Conservation (phyloP, 176 grass and related monocot genomes). For the Olyra latifolia region DNA sequence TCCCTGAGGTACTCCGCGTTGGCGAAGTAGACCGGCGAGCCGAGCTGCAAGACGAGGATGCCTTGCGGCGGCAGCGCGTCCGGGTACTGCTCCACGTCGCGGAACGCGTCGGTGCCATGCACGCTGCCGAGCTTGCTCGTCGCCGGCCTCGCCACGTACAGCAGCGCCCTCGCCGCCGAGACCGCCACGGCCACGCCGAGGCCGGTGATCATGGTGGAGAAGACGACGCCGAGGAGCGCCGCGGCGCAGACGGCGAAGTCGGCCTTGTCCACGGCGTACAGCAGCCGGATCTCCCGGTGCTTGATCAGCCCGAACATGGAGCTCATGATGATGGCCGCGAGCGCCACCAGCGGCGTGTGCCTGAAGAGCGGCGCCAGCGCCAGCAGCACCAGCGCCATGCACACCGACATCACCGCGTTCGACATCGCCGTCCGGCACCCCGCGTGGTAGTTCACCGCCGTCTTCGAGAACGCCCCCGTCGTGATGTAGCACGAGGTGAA, state of each 20-base stretch:
- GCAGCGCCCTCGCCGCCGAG: conserved; percentile 49
- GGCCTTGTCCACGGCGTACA: conserved; percentile 55
- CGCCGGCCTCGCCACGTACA: conserved; percentile 54
- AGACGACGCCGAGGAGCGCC: conserved; percentile 44
- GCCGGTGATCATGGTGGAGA: conserved; percentile 59
- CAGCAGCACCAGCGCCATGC: conserved; percentile 60
- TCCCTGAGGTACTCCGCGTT: conserved; percentile 51
- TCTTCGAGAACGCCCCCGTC: conserved; percentile 64
- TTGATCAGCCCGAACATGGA: conserved; percentile 64
- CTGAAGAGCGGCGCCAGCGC: conserved; percentile 43
- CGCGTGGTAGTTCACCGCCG: conserved; percentile 58
- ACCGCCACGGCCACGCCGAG: conserved; percentile 40
- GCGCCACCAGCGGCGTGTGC: neutral
- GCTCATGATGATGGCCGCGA: conserved; percentile 42
- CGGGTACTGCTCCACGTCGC: conserved; percentile 47
- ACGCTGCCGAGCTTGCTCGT: conserved; percentile 53
- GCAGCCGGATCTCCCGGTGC: conserved; percentile 32
- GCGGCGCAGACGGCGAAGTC: conserved; percentile 59
- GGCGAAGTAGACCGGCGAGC: conserved; percentile 56
- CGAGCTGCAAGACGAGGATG: conserved; percentile 46
- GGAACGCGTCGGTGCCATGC: conserved; percentile 30
- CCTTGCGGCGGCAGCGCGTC: conserved; percentile 6
- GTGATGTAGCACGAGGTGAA: conserved; percentile 70
- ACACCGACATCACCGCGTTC: conserved; percentile 53
- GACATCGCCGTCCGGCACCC: conserved; percentile 58